Evolutionary conservation across 257 asterid genomes (phyloP), one percentile per base, ranked within the genome.

Genomic region (Echium plantagineum): DNA sequence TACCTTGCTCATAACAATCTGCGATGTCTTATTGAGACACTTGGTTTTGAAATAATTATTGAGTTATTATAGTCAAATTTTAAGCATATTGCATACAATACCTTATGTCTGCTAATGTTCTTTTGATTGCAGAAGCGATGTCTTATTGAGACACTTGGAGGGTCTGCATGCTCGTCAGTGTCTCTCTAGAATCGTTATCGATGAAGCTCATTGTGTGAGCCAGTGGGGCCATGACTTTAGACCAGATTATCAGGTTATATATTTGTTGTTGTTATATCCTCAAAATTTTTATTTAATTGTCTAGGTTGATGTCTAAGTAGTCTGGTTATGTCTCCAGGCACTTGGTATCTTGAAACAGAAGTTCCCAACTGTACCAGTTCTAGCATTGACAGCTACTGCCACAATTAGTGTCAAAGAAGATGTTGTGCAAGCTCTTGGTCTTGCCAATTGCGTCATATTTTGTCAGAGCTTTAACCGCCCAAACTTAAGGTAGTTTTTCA

Each of bases 211-310:
- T 59, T 93, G 98, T 77, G 96, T 93, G 59, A 93, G 98, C 80
- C 98, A 93, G 68, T 93, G 98, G 98, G 98, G 98, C 63, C 98
- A 93, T 77, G 98, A 93, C 72, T 93, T 93, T 74, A 80, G 98
- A 71, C 98, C 98, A 9, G 98, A 93, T 80, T 93, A 93, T 75
- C 96, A 93, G 98, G 96, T 91, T 70, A 64, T 69, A 42, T 57
- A 32, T 55, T 64, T 60, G 53, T 52, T 48, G 7, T 24, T 57
- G 38, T 55, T 59, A 38, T 15, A 48, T 31, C 46, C 73, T 22
- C 16, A 62, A 21, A 56, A n/a, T n/a, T 49, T 16, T 51, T 15
- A 16, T 32, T 61, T 30, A 60, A 48, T n/a, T 70, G 60, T 55
- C 22, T 64, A 46, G 65, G 31, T 67, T 66, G 52, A 71, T 63